Conservation (phyloP, 768 basidiomycete genomes). For the Russula olivacea region DNA sequence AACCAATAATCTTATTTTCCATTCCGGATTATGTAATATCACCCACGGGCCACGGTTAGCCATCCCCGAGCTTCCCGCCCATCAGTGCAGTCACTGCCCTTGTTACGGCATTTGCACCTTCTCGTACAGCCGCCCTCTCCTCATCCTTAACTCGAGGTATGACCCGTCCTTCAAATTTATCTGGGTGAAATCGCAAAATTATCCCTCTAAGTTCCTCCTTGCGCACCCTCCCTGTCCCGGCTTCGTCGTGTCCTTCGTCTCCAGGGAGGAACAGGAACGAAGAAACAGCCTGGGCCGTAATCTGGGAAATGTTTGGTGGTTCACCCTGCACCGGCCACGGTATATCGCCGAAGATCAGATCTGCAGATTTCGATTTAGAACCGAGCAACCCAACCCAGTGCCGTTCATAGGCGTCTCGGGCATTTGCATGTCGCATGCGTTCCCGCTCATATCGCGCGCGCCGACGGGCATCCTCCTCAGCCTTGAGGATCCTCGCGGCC, state of each 20-base stretch:
- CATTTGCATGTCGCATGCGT: conserved; percentile 38
- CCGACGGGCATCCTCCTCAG: conserved; percentile 47
- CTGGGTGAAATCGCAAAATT: conserved; percentile 63
- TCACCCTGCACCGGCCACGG: conserved; percentile 51
- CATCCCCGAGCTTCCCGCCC: conserved; percentile 34
- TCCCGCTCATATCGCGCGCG: conserved; percentile 46
- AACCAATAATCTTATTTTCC: background rate
- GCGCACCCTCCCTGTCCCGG: conserved; percentile 31
- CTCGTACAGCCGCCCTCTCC: conserved; percentile 47
- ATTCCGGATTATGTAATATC: background rate
- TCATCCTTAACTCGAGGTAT: conserved; percentile 44
- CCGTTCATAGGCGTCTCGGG: conserved; percentile 50
- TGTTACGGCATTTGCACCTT: conserved; percentile 59
- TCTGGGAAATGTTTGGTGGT: conserved; percentile 27
- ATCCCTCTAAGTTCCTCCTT: conserved; percentile 54
- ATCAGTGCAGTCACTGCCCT: conserved; percentile 55
- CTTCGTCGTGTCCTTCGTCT: conserved; percentile 35
- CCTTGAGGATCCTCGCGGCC: conserved; percentile 44
- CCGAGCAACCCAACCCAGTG: conserved; percentile 43
- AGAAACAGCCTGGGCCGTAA: conserved; percentile 40
- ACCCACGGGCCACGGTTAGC: background rate
- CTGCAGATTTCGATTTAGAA: conserved; percentile 27
- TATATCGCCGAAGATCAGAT: conserved; percentile 45
- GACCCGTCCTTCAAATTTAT: conserved; percentile 66
- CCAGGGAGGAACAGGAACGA: conserved; percentile 45